Percentiles rank a stretch among this genome's conserved stretches.
phyloP scores from a whole-genome alignment of 1,284 basidiomycete species.

The Athelia sp. region DNA sequence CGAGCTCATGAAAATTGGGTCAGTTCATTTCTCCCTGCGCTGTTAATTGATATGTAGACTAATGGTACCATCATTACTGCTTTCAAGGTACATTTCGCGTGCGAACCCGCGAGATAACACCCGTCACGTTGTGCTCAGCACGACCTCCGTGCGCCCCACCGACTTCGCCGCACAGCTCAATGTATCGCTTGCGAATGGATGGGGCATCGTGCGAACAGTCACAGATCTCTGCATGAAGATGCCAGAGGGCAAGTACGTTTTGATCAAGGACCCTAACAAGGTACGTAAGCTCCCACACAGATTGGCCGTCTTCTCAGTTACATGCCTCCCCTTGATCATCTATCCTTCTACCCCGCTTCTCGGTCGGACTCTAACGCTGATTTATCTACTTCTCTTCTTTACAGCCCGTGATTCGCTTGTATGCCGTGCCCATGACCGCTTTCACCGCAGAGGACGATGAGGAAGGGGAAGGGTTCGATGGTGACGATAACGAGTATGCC shows the following conservation, averaged over 20 bases:
- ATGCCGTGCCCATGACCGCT: conserved; percentile 84
- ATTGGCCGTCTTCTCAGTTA: background rate
- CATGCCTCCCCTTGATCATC: conserved; percentile 2
- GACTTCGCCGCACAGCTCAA: conserved; percentile 97
- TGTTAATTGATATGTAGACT: no score
- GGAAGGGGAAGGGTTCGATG: conserved; percentile 45
- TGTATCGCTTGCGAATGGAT: conserved; percentile 92
- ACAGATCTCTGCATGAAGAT: conserved; percentile 91
- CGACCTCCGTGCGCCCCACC: conserved; percentile 89
- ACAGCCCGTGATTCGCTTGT: conserved; percentile 90
- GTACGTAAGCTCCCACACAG: conserved; percentile 40
- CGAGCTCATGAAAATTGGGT: conserved; percentile 98
- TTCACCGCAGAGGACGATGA: conserved; percentile 69
- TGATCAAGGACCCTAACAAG: conserved; percentile 96
- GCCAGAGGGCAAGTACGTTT: conserved; percentile 94
- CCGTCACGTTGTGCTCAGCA: conserved; percentile 93
- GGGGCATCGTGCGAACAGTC: conserved; percentile 96
- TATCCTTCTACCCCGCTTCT: no score
- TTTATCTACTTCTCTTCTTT: conserved; percentile 15
- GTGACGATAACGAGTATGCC: conserved; percentile 40
- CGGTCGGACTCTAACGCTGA: conserved; percentile 3
- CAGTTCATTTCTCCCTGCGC: no score
- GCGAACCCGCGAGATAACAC: conserved; percentile 92
- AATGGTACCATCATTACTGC: conserved; percentile 2
- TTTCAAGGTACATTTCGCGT: conserved; percentile 82